Evolutionary conservation across 306 rosid genomes (phyloP), one percentile per base, ranked within the genome.

Genomic region (Prunus mume): DNA sequence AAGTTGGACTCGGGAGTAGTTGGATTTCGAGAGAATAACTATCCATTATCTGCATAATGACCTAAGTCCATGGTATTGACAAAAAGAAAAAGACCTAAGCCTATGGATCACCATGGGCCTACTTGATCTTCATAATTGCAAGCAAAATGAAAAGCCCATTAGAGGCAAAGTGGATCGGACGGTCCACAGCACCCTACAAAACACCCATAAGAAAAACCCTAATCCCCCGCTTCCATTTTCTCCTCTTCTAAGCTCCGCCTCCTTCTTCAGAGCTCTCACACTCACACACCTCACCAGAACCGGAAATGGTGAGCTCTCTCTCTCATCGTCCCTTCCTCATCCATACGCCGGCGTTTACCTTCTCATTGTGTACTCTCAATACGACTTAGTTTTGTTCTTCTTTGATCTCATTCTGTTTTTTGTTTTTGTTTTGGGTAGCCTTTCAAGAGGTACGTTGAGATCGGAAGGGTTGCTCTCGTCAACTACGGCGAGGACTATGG

Each of bases 401-500:
- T 11, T 3, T n/a, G 2, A 9, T 22, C 50, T 57, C 20, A 28
- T 24, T 66, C 38, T 49, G 41, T 28, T 64, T 24, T 2, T 11
- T 41, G 9, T 38, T 38, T 38, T 34, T 49, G 13, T 27, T 49
- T 19, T 72, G 4, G 25, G 18, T 76, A 94, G 97, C 98, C 99
- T 71, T 92, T 92, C 91, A 96, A 92, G 90, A 88, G 99, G 79
- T 92, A 58, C 80, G 88, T 92, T 9, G 99, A 96, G 96, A 89
- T 92, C 86, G 99, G 98, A 27, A 85, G 99, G 84, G 91, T 96
- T 3, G 99, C 91, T 52, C 93, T 92, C 61, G 76, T 96, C 88
- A 96, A 96, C 90, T 92, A 89, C 73, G 99, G 99, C 34, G 74
- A 86, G 18, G 98, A 92, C 54, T 92, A 92, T 25, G 99, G 99